Percentiles rank a stretch among this genome's conserved stretches.
Conservation (phyloP, 192 early-diverging fungal species). For the Coemansia sp. region DNA sequence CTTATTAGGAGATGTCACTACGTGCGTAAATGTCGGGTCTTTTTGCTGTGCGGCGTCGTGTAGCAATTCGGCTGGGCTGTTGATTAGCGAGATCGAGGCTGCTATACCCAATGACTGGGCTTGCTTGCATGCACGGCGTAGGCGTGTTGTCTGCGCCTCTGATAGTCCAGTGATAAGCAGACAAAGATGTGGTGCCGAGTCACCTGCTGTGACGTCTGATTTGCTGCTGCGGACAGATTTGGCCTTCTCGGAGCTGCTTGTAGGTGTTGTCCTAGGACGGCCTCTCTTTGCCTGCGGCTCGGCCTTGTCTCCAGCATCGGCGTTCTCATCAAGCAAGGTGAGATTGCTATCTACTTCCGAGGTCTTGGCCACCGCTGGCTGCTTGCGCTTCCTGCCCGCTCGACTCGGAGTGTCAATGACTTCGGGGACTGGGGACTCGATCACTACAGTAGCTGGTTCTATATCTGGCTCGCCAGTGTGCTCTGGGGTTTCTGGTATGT, state of each 20-base stretch:
- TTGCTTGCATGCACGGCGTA: slow-evolving; percentile 24
- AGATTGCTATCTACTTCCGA: not conserved
- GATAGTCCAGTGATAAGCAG: slow-evolving; percentile 32
- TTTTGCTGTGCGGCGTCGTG: not conserved
- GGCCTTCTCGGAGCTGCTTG: not conserved
- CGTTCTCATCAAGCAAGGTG: slow-evolving; percentile 5
- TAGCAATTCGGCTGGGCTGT: slow-evolving; percentile 4
- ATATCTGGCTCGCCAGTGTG: not conserved
- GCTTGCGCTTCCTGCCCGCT: slow-evolving; percentile 1
- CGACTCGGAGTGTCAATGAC: not conserved
- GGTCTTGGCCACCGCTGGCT: not conserved
- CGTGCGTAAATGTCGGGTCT: slow-evolving; percentile 29
- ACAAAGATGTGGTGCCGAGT: slow-evolving; percentile 2
- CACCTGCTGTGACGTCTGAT: not conserved
- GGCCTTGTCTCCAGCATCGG: not conserved
- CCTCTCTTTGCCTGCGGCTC: not conserved
- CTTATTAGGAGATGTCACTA: slow-evolving; percentile 29
- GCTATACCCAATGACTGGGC: not conserved
- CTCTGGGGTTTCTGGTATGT: slow-evolving; percentile 2
- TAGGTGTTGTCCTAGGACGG: not conserved
- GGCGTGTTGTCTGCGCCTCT: slow-evolving; percentile 22
- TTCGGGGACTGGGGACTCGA: not conserved
- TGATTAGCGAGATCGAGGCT: not conserved
- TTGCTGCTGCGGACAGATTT: not conserved
- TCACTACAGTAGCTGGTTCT: not conserved